Percentiles rank a stretch among this genome's conserved stretches.
Evolutionary conservation across 345 rosid species (phyloP).

Genomic region (Dipteronia sinensis): DNA sequence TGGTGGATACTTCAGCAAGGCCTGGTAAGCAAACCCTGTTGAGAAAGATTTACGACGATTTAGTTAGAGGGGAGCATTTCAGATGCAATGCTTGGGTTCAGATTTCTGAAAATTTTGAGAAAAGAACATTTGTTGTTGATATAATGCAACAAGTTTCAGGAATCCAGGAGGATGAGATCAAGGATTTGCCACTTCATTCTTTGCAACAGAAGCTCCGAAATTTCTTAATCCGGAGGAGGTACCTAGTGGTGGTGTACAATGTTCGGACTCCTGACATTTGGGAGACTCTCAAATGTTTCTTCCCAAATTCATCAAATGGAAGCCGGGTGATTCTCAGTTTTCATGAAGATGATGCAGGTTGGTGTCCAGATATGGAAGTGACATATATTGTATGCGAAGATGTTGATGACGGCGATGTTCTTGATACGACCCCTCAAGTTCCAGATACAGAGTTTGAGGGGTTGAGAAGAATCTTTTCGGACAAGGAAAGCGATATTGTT

Average conservation of each 20-base stretch:
- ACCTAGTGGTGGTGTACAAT: not conserved
- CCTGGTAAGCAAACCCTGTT: too few species aligned
- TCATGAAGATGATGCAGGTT: not conserved
- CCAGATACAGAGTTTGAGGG: too few species aligned
- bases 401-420: too few species aligned
- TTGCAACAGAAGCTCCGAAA: not conserved
- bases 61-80: not conserved
- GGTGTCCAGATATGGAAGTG: not conserved
- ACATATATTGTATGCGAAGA: too few species aligned
- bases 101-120: not conserved
- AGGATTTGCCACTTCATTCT: too few species aligned
- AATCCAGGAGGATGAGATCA: not conserved
- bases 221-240: constrained; percentile 2
- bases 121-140: not conserved
- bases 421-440: too few species aligned
- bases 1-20: too few species aligned
- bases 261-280: not conserved
- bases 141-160: not conserved
- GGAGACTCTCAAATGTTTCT: not conserved
- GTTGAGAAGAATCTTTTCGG: too few species aligned
- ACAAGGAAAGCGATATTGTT: too few species aligned
- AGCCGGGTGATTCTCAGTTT: constrained; percentile 13
- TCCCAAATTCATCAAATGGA: constrained; percentile 1
- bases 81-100: not conserved
- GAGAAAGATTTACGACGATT: not conserved